Conservation (phyloP, 768 basidiomycete genomes). For the Lactarius trivialis region DNA sequence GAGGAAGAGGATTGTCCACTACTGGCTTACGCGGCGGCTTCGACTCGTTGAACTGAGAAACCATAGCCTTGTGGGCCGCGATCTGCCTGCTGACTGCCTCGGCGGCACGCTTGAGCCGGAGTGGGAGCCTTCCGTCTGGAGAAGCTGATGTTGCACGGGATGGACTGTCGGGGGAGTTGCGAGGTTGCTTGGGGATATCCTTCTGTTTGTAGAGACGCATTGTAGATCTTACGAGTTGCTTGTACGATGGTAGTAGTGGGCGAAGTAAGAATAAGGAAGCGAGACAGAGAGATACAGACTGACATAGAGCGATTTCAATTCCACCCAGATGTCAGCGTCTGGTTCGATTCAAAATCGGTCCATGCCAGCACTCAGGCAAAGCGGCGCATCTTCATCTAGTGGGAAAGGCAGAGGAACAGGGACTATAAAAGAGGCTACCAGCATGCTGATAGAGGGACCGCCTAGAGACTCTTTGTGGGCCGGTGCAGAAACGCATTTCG, state of each 20-base stretch:
- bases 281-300: not conserved
- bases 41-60: conserved; percentile 12
- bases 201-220: conserved; percentile 19
- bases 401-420: too few species aligned
- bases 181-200: not conserved
- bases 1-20: not conserved
- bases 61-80: conserved; percentile 12
- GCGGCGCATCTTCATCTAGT: not conserved
- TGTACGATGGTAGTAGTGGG: conserved; percentile 9
- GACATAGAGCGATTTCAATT: conserved; percentile 5
- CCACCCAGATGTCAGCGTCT: not conserved
- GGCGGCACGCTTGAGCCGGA: conserved; percentile 8
- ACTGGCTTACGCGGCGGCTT: conserved; percentile 8
- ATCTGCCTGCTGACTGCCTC: conserved; percentile 16
- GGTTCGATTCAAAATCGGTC: not conserved
- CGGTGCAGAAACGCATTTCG: too few species aligned
- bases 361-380: not conserved
- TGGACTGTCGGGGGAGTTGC: not conserved
- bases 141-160: not conserved
- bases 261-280: conserved; percentile 10
- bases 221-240: conserved; percentile 15
- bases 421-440: too few species aligned
- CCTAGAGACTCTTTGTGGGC: too few species aligned
- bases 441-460: too few species aligned
- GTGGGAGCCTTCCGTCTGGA: not conserved